Percentiles rank a stretch among this genome's conserved stretches.
Conservation (phyloP, 306 rosid genomes). For the Abrus pulchellus region DNA sequence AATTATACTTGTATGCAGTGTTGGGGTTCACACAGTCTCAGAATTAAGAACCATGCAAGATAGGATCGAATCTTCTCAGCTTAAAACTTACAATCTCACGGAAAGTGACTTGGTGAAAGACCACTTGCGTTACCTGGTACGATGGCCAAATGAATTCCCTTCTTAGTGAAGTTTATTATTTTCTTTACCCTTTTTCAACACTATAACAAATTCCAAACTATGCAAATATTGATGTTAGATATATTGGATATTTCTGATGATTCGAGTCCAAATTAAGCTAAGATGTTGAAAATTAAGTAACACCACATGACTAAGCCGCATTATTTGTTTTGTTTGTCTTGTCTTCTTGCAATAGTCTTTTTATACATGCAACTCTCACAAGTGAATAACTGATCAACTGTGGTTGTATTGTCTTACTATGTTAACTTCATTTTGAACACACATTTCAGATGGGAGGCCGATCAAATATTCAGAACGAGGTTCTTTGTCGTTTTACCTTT, state of each 20-base stretch:
- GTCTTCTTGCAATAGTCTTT: background rate
- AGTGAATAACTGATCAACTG: background rate
- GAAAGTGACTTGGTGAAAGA: constrained; percentile 88
- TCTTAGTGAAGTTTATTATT: background rate
- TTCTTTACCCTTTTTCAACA: constrained; percentile 24
- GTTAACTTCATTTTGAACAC: constrained; percentile 43
- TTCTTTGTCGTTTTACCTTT: constrained; percentile 85
- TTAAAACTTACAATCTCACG: constrained; percentile 74
- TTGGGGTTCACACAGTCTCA: constrained; percentile 79
- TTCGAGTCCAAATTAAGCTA: constrained; percentile 17
- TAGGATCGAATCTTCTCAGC: constrained; percentile 72
- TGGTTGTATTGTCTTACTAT: constrained; percentile 28
- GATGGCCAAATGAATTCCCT: background rate
- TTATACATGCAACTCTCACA: background rate
- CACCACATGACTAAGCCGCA: constrained; percentile 9
- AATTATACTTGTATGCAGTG: constrained; percentile 63
- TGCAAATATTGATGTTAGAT: background rate
- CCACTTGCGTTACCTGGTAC: constrained; percentile 93
- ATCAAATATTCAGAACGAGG: constrained; percentile 68
- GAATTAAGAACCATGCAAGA: constrained; percentile 73
- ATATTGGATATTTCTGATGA: constrained; percentile 8
- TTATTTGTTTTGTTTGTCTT: constrained; percentile 18
- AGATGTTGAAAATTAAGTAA: constrained; percentile 17
- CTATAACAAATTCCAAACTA: constrained; percentile 13
- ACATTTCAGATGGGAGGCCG: constrained; percentile 88